Evolutionary conservation across 1,284 basidiomycete genomes (phyloP).

Genomic region (Fomes fomentarius): DNA sequence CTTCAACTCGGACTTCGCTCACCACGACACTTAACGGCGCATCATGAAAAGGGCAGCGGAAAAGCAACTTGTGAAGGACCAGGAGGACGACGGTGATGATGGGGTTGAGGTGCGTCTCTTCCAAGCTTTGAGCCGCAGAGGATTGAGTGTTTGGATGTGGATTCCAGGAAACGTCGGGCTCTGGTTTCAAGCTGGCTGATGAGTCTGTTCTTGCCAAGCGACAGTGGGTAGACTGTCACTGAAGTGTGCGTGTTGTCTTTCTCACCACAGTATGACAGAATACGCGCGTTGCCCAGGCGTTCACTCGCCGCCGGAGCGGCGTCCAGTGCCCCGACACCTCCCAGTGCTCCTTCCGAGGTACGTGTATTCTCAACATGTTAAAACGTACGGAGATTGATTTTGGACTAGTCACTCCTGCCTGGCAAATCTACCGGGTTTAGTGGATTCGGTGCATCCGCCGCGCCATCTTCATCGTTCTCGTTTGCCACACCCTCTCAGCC

Average conservation of each 20-base stretch:
- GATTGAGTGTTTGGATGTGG: background rate
- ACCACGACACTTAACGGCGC: background rate
- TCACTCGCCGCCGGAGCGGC: slow-evolving; percentile 12
- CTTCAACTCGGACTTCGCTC: too few species aligned
- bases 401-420: slow-evolving; percentile 8
- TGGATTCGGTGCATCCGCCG: slow-evolving; percentile 47
- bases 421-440: slow-evolving; percentile 48
- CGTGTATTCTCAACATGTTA: background rate
- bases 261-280: slow-evolving; percentile 40
- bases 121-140: background rate
- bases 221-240: slow-evolving; percentile 45
- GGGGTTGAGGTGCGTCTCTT: slow-evolving; percentile 35
- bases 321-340: slow-evolving; percentile 11
- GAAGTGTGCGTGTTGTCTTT: too few species aligned
- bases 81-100: slow-evolving; percentile 39
- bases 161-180: slow-evolving; percentile 44
- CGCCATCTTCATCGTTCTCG: slow-evolving; percentile 21
- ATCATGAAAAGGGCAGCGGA: slow-evolving; percentile 79
- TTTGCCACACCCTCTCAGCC: slow-evolving; percentile 20
- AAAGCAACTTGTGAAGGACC: slow-evolving; percentile 69
- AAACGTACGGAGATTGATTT: background rate
- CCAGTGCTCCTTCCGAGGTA: slow-evolving; percentile 17
- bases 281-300: slow-evolving; percentile 61
- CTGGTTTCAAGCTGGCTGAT: slow-evolving; percentile 60
- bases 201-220: slow-evolving; percentile 51